phyloP scores from a whole-genome alignment of 1,284 basidiomycete genomes.

The Sporisorium sorghi region DNA sequence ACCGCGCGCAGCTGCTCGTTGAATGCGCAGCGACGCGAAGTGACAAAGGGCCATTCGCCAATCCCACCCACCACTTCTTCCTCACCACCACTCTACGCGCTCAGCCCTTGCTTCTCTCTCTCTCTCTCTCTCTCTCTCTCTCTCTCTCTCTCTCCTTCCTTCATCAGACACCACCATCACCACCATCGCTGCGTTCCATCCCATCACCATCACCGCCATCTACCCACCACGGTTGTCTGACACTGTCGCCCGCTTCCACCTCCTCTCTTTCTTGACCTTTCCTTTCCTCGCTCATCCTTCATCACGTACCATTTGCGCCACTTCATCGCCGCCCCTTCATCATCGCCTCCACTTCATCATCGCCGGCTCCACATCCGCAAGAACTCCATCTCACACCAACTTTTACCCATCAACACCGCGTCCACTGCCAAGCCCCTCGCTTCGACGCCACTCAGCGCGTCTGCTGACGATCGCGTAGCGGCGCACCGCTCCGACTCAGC shows the following conservation, averaged over 20 bases:
- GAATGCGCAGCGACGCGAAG: slow-evolving; percentile 18
- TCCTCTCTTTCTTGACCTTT: neutral
- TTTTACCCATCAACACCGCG: too few relatives aligned
- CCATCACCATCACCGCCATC: neutral
- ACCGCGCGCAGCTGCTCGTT: neutral
- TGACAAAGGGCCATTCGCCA: slow-evolving; percentile 5
- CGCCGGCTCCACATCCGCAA: too few relatives aligned
- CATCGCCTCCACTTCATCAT: neutral
- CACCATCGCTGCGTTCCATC: too few relatives aligned
- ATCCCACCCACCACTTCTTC: neutral
- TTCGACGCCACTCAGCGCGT: neutral
- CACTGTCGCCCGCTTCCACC: neutral
- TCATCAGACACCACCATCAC: neutral
- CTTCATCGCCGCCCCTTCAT: neutral
- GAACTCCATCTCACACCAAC: too few relatives aligned
- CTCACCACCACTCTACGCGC: neutral
- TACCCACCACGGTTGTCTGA: too few relatives aligned
- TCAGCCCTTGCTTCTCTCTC: neutral
- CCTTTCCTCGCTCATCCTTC: neutral
- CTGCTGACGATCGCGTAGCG: neutral
- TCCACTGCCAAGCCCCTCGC: too few relatives aligned
- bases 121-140: too few relatives aligned
- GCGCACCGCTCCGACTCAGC: neutral
- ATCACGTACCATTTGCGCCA: neutral
- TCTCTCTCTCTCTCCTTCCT: neutral